These are phyloP conservation scores for Fusarium continuum DNA, from an alignment of 2,329 filamentous ascomycete genomes.

Conservation along the genomic window DNA sequence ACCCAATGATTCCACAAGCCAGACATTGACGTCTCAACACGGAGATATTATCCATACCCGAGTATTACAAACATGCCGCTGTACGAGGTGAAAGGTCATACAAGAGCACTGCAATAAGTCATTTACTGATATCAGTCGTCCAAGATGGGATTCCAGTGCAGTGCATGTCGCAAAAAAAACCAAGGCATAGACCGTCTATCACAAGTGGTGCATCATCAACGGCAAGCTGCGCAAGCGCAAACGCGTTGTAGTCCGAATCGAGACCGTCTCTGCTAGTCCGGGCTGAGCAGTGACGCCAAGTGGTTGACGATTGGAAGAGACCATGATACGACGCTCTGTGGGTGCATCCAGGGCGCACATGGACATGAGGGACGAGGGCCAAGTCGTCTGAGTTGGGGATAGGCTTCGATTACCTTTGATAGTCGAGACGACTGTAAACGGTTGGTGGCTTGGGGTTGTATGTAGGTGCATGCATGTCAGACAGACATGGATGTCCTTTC, in stretches of 20 bases:
- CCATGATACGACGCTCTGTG: conserved; percentile 26
- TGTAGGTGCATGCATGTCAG: conserved; percentile 27
- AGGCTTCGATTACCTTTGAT: conserved; percentile 41
- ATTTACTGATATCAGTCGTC: conserved; percentile 6
- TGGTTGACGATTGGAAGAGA: conserved; percentile 14
- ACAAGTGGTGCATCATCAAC: conserved; percentile 14
- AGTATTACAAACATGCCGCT: conserved; percentile 16
- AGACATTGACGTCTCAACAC: conserved; percentile 19
- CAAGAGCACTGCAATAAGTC: conserved; percentile 13
- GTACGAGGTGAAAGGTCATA: conserved; percentile 24
- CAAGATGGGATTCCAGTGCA: conserved; percentile 29
- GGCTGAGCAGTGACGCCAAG: conserved; percentile 30
- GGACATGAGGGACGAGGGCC: conserved; percentile 30
- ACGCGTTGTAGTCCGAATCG: conserved; percentile 33
- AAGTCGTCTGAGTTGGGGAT: conserved; percentile 34
- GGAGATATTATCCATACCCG: conserved; percentile 29
- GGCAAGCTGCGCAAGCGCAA: conserved; percentile 37
- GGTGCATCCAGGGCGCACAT: conserved; percentile 36
- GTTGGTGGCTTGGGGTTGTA: conserved; percentile 38
- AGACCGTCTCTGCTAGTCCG: conserved; percentile 16
- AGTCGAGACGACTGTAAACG: conserved; percentile 29
- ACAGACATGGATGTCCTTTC: conserved; percentile 25
- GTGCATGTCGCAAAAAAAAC: background rate
- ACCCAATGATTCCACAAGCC: conserved; percentile 2
- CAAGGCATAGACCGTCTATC: background rate